Conservation (phyloP, 2,329 filamentous ascomycete species). For the Peltaster fructicola region DNA sequence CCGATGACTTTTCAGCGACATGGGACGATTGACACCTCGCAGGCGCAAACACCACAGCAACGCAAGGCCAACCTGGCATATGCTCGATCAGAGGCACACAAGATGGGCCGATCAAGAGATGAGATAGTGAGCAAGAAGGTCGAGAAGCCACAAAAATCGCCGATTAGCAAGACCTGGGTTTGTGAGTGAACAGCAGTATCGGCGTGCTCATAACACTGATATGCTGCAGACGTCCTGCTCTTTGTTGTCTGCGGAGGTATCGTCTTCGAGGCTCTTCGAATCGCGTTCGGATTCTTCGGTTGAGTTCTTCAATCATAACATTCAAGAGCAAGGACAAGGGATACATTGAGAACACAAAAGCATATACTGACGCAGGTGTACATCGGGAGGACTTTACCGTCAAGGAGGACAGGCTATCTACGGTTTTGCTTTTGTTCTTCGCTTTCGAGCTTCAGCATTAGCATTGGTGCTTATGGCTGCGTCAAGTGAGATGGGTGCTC, state of each 20-base stretch:
- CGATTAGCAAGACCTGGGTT: slow-evolving; percentile 40
- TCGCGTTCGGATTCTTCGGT: slow-evolving; percentile 21
- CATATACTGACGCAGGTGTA: no score
- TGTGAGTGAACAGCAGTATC: no score
- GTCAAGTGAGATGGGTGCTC: slow-evolving; percentile 14
- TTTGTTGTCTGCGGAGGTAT: slow-evolving; percentile 46
- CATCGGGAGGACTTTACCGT: no score
- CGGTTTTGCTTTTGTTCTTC: slow-evolving; percentile 15
- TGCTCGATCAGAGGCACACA: slow-evolving; percentile 51
- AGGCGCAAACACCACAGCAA: slow-evolving; percentile 76
- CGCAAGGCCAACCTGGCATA: slow-evolving; percentile 67
- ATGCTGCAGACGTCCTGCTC: slow-evolving; percentile 38
- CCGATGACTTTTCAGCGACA: no score
- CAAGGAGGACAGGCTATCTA: slow-evolving; percentile 4
- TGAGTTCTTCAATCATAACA: no score
- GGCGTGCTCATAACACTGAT: no score
- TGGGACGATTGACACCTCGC: no score
- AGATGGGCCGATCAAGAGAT: slow-evolving; percentile 47
- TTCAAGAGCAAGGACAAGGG: no score
- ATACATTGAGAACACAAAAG: no score
- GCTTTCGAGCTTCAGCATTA: slow-evolving; percentile 27
- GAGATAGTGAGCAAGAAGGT: slow-evolving; percentile 26
- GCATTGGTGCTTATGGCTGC: slow-evolving; percentile 26
- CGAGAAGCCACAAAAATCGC: slow-evolving; percentile 20
- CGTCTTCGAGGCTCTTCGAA: slow-evolving; percentile 37